A percentile compares a stretch with the other conserved stretches of the same genome.
These are phyloP conservation scores for Alternaria conjuncta DNA, from an alignment of 2,329 filamentous ascomycete genomes.

Conservation along the genomic window DNA sequence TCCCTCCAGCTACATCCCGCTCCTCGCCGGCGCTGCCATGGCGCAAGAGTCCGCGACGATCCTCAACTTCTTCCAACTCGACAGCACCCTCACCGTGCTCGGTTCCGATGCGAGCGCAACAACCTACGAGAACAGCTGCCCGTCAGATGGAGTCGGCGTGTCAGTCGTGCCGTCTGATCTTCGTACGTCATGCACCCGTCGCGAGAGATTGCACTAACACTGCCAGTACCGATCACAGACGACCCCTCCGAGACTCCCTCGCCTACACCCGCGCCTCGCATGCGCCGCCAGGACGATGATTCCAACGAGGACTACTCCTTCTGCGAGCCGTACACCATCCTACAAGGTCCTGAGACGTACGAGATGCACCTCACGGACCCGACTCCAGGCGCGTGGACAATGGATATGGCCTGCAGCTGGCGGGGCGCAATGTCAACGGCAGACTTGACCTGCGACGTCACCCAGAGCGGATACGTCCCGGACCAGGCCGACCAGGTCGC, in stretches of 20 bases:
- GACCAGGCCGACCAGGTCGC: background rate
- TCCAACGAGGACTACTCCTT: constrained; percentile 6
- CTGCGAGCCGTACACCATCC: constrained; percentile 32
- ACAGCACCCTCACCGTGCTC: constrained; percentile 25
- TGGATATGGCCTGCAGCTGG: constrained; percentile 31
- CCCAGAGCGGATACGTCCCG: constrained; percentile 15
- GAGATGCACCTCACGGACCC: constrained; percentile 31
- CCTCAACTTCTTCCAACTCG: constrained; percentile 17
- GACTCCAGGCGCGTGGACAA: constrained; percentile 21
- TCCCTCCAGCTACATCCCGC: constrained; percentile 18
- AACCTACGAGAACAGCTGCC: constrained; percentile 30
- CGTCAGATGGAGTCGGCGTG: constrained; percentile 14
- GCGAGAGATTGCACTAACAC: background rate
- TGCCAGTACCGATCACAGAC: background rate
- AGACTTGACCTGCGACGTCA: constrained; percentile 29
- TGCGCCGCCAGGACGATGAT: constrained; percentile 21
- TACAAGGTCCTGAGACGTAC: constrained; percentile 30
- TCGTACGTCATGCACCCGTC: background rate
- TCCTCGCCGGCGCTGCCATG: constrained; percentile 25
- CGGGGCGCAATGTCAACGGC: constrained; percentile 27
- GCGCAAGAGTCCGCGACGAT: constrained; percentile 28
- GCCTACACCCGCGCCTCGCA: constrained; percentile 24
- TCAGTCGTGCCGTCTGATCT: constrained; percentile 10
- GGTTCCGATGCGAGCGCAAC: constrained; percentile 29
- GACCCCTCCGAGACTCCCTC: constrained; percentile 9